Conservation (phyloP, 2,329 filamentous ascomycete genomes). For the Colletotrichum cuscutae region DNA sequence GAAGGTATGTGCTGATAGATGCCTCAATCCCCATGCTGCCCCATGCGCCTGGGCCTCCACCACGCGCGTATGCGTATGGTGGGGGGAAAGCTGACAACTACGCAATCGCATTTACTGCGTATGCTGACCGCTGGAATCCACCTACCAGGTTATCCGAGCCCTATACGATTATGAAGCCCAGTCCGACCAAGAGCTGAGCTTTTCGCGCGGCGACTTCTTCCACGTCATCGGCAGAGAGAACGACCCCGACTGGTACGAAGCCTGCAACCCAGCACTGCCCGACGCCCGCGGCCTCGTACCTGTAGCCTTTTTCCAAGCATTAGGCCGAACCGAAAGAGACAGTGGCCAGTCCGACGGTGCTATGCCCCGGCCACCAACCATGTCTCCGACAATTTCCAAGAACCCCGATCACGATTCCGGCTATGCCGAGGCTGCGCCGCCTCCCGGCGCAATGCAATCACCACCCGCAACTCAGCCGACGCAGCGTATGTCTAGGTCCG, state of each 20-base stretch:
- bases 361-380: slow-evolving; percentile 52
- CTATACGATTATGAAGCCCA: slow-evolving; percentile 91
- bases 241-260: slow-evolving; percentile 97
- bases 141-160: slow-evolving; percentile 87
- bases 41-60: not conserved
- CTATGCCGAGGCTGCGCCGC: slow-evolving; percentile 71
- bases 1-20: slow-evolving; percentile 71
- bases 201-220: slow-evolving; percentile 96
- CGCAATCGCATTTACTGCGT: not conserved
- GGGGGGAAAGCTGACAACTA: not conserved
- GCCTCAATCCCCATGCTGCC: slow-evolving; percentile 5
- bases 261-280: slow-evolving; percentile 91
- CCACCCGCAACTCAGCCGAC: slow-evolving; percentile 40
- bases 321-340: slow-evolving; percentile 92
- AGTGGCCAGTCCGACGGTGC: slow-evolving; percentile 76
- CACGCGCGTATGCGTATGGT: not conserved
- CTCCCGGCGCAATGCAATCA: slow-evolving; percentile 23
- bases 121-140: slow-evolving; percentile 38
- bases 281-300: slow-evolving; percentile 92
- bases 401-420: slow-evolving; percentile 89
- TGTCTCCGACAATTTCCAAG: slow-evolving; percentile 56
- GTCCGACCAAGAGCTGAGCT: slow-evolving; percentile 82
- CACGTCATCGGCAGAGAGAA: slow-evolving; percentile 97
- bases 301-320: slow-evolving; percentile 90
- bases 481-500: slow-evolving; percentile 62